A percentile compares a stretch with the other conserved stretches of the same genome.
These are phyloP conservation scores for Penicillium psychrosexuale DNA, from an alignment of 2,329 filamentous ascomycete species.

Conservation along the genomic window DNA sequence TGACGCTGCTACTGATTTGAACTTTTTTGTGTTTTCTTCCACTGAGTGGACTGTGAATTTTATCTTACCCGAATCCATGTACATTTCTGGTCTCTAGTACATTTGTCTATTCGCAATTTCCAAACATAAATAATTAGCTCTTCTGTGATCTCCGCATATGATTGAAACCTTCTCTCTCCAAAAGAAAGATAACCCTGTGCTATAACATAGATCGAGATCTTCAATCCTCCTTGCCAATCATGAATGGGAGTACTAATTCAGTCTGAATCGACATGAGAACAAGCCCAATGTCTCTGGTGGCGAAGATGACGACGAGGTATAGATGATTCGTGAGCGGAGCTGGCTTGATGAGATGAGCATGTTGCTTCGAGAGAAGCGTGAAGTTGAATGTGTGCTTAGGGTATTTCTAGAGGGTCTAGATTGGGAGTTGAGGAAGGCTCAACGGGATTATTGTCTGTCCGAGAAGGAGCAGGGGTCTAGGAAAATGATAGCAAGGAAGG, in stretches of 20 bases:
- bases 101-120: not conserved
- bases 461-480: too few species aligned
- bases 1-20: not conserved
- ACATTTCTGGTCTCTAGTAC: not conserved
- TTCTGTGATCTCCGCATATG: not conserved
- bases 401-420: too few species aligned
- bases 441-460: too few species aligned
- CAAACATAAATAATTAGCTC: not conserved
- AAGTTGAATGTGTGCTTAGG: too few species aligned
- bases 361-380: too few species aligned
- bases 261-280: slow-evolving; percentile 26
- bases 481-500: too few species aligned
- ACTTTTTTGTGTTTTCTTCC: not conserved
- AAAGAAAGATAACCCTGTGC: slow-evolving; percentile 15
- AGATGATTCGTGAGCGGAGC: too few species aligned
- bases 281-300: slow-evolving; percentile 1
- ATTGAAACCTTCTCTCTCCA: too few species aligned
- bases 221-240: slow-evolving; percentile 7
- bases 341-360: too few species aligned
- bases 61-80: slow-evolving; percentile 5
- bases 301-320: not conserved
- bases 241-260: slow-evolving; percentile 51
- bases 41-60: slow-evolving; percentile 5
- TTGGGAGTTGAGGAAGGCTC: too few species aligned
- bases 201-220: slow-evolving; percentile 14